Evolutionary conservation across 208 protist genomes (phyloP).

Genomic region (Phytomonas sp.): DNA sequence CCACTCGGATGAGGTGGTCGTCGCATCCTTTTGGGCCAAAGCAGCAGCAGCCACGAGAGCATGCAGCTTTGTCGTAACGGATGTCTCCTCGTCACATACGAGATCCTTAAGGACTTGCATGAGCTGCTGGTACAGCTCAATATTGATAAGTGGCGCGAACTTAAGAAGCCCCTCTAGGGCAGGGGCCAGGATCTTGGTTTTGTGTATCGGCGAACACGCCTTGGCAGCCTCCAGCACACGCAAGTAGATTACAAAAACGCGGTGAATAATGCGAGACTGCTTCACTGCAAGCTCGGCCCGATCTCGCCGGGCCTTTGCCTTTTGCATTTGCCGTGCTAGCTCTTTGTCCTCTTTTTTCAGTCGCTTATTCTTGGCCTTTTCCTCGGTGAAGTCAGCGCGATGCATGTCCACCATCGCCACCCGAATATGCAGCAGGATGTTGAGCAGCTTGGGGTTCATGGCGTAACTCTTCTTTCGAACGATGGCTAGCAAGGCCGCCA

Average conservation of each 20-base stretch:
- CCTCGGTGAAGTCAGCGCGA: slow-evolving; percentile 80
- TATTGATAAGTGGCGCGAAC: slow-evolving; percentile 87
- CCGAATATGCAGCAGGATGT: slow-evolving; percentile 85
- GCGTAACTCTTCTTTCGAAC: slow-evolving; percentile 87
- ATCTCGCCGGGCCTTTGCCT: slow-evolving; percentile 83
- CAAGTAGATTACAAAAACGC: slow-evolving; percentile 88
- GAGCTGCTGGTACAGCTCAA: slow-evolving; percentile 86
- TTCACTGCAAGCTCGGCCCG: slow-evolving; percentile 79
- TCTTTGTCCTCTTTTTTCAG: slow-evolving; percentile 90
- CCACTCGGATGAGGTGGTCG: slow-evolving; percentile 70
- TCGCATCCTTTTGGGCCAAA: slow-evolving; percentile 81
- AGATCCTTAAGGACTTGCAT: slow-evolving; percentile 84
- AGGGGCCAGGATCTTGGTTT: slow-evolving; percentile 85
- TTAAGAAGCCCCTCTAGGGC: slow-evolving; percentile 86
- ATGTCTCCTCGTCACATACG: slow-evolving; percentile 57
- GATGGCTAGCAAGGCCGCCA: slow-evolving; percentile 74
- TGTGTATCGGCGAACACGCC: slow-evolving; percentile 72
- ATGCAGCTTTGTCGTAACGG: slow-evolving; percentile 83
- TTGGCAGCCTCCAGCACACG: slow-evolving; percentile 83
- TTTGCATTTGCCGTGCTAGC: slow-evolving; percentile 85
- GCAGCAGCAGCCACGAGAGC: slow-evolving; percentile 84
- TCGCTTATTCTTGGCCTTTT: slow-evolving; percentile 88
- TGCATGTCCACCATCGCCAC: slow-evolving; percentile 89
- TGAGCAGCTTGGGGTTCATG: slow-evolving; percentile 88
- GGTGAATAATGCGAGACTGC: slow-evolving; percentile 83